Evolutionary conservation across 345 rosid genomes (phyloP).

Genomic region (Citrus sinensis): DNA sequence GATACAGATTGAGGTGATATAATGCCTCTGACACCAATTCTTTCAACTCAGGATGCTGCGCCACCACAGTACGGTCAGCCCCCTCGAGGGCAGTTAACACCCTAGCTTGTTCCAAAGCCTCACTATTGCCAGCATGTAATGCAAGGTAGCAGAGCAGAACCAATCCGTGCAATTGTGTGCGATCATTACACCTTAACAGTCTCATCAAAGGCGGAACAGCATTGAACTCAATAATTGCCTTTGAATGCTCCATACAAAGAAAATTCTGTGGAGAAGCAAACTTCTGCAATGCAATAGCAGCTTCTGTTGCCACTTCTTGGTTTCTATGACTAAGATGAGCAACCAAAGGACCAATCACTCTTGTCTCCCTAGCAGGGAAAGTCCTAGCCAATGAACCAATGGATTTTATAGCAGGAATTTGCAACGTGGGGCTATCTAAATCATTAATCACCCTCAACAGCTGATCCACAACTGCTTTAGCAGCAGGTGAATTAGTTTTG

Average conservation of each 20-base stretch:
- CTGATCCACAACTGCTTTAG: conserved; percentile 86
- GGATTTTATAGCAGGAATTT: conserved; percentile 62
- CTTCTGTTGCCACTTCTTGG: conserved; percentile 64
- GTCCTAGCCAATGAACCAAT: conserved; percentile 86
- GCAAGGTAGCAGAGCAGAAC: conserved; percentile 77
- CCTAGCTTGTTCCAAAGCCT: conserved; percentile 63
- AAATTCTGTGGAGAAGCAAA: conserved; percentile 64
- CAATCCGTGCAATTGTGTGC: conserved; percentile 52
- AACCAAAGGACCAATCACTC: conserved; percentile 67
- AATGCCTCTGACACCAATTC: conserved; percentile 60
- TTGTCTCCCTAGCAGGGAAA: conserved; percentile 81
- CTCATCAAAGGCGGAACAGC: conserved; percentile 59
- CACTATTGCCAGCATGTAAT: conserved; percentile 52
- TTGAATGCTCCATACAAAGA: conserved; percentile 56
- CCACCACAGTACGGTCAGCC: conserved; percentile 45
- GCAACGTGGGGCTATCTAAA: conserved; percentile 43
- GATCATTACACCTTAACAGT: conserved; percentile 57
- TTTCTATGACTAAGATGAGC: conserved; percentile 43
- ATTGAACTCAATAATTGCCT: conserved; percentile 57
- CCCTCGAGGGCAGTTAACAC: conserved; percentile 82
- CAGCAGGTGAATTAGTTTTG: conserved; percentile 81
- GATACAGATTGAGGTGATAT: conserved; percentile 61
- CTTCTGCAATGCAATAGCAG: conserved; percentile 71
- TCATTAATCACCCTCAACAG: conserved; percentile 59
- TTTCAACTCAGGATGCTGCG: conserved; percentile 62